Conservation (phyloP, 768 basidiomycete species). For the Mycena rebaudengoi region DNA sequence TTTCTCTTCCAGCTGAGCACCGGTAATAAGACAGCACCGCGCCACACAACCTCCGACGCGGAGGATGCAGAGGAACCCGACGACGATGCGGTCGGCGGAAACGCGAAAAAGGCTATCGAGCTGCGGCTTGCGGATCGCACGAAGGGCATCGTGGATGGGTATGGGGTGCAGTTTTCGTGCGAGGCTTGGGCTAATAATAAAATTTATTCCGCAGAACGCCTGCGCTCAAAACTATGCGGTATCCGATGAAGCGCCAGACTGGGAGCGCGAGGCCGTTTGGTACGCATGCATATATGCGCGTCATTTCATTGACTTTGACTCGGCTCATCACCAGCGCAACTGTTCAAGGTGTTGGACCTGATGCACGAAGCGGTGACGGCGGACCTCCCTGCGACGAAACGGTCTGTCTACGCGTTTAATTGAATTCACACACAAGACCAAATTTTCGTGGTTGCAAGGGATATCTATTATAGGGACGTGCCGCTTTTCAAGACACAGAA, state of each 20-base stretch:
- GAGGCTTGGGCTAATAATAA: too few species aligned
- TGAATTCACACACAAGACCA: neutral
- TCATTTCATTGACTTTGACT: neutral
- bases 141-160: too few species aligned
- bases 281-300: conserved; percentile 29
- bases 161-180: too few species aligned
- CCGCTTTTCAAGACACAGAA: conserved; percentile 77
- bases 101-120: conserved; percentile 1
- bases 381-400: conserved; percentile 68
- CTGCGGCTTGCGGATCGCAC: conserved; percentile 21
- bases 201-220: too few species aligned
- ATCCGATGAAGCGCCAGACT: conserved; percentile 44
- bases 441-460: conserved; percentile 58
- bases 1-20: conserved; percentile 22
- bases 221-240: conserved; percentile 30
- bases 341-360: conserved; percentile 71
- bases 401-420: conserved; percentile 45
- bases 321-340: conserved; percentile 65
- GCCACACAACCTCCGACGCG: neutral
- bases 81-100: neutral
- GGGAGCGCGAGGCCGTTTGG: conserved; percentile 53
- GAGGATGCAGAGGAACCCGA: neutral
- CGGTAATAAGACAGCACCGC: neutral
- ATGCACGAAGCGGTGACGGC: conserved; percentile 72
- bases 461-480: conserved; percentile 90